A percentile compares a stretch with the other conserved stretches of the same genome.
phyloP scores from a whole-genome alignment of 768 basidiomycete species.

The Naganishia onofrii region DNA sequence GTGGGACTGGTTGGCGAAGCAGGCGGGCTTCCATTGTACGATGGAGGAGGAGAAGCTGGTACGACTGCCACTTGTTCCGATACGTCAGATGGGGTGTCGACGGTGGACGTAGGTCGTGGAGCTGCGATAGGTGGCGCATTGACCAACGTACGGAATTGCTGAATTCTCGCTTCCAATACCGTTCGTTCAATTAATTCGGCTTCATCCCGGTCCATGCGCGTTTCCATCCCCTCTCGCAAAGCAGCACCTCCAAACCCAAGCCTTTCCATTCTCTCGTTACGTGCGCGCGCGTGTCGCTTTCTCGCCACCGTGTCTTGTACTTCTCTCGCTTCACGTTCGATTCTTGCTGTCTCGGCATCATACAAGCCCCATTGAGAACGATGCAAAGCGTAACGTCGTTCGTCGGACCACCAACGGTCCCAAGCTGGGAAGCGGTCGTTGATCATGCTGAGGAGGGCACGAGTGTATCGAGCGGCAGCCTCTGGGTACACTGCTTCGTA shows the following conservation, averaged over 20 bases:
- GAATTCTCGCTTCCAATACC: conserved; percentile 9
- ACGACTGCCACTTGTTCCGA: background rate
- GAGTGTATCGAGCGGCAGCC: conserved; percentile 15
- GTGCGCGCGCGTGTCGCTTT: background rate
- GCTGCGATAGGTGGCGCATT: background rate
- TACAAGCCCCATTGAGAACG: background rate
- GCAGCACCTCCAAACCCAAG: conserved; percentile 3
- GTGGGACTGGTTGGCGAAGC: background rate
- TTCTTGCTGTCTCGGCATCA: conserved; percentile 8
- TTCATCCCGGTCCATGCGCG: conserved; percentile 14
- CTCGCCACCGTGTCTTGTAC: background rate
- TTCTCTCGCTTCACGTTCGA: conserved; percentile 9
- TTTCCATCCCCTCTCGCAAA: background rate
- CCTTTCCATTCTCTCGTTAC: conserved; percentile 3
- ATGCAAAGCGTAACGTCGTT: conserved; percentile 4
- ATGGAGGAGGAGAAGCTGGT: conserved; percentile 10
- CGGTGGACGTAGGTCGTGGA: background rate
- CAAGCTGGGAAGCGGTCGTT: conserved; percentile 12
- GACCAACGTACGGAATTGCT: conserved; percentile 5
- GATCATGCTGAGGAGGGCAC: conserved; percentile 3
- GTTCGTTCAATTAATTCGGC: conserved; percentile 7
- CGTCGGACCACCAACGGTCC: conserved; percentile 19
- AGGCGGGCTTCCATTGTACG: background rate
- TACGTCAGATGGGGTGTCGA: too few relatives aligned
- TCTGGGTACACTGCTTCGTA: conserved; percentile 16